Base-by-base conservation (phyloP, 2,329 filamentous ascomycete genomes). In the Amauroascus verrucosus region DNA sequence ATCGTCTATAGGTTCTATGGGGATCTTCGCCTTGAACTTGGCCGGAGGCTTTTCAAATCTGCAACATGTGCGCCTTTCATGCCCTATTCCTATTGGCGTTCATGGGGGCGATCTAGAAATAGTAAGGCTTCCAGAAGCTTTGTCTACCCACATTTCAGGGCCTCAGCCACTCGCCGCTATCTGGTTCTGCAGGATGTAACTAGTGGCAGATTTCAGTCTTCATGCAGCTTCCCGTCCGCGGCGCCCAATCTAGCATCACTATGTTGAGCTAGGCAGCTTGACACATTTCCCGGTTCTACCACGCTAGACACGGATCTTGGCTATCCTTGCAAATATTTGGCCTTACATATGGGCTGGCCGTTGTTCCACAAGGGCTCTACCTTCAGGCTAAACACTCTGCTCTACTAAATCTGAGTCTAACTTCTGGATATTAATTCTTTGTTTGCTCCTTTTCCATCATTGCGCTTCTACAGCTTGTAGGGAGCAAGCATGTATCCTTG, bases 351-450 rank as follows among this genome's bases (percentile, higher is more conserved):
- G 60, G 60, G 60, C 56, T 63, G 61, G 56, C 60, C 56, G 56
- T 57, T 56, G 67, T 67, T 65, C 57, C 63, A 68, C 67, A 60
- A 59, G 53, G 53, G 40, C 55, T 58, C 54, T 56, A 45, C 58
- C 60, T 60, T 59, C 58, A 56, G 60, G 51, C 59, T 59, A 58
- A 54, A 56, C 46, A 57, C 46, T 52, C 53, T 59, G 50, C 37
- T 55, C 48, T 47, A 48, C 51, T 43, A 37, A 33, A 53, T 48
- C 26, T 22, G 44, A 48, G 51, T 53, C 40, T 48, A 48, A 48
- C 26, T 22, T 48, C 44, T 48, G 51, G 43, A 41, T 53, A 24
- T n/a, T 44, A 16, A 45, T 56, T 49, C 56, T 57, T 57, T 57
- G 57, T 62, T 61, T 59, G 62, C 61, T 62, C 55, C 47, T 57